Evolutionary conservation across 2,329 filamentous ascomycete species (phyloP), one percentile per base, ranked within the genome.

Genomic region (Aspergillus sp.): DNA sequence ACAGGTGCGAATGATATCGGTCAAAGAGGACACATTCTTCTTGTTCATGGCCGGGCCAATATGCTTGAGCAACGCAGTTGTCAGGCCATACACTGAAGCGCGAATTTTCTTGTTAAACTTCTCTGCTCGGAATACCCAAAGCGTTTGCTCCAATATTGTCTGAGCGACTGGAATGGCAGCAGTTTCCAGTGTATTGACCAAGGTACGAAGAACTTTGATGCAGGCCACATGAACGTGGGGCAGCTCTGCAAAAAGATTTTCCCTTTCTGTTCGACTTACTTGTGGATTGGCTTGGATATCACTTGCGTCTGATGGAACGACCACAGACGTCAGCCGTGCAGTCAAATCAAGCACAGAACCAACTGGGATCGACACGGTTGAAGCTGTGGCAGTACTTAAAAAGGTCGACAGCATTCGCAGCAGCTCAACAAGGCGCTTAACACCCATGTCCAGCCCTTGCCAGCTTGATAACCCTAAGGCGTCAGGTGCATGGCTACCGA

Each of bases 201-300:
- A 69, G 11, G 78, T 74, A 8, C 80, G 72, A 20, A 90, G 75
- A 1, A 96, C 74, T 20, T 83, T 74, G 54, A 96, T 76, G n/a
- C 85, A 83, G 13, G 89, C 86, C 13, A 86, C 75, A 68, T 97
- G 91, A 40, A 97, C 83, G 9, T 83, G 80, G 4, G 93, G 90
- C 11, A 97, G 80, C 17, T 85, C 79, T 47, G 83, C 78, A 84
- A 89, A 93, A 3, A 97, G 80, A 45, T 87, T 85, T 53, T 96
- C 91, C 60, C 88, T 88, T 74, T 97, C 93, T 50, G 96, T 90
- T 60, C 89, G 85, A 33, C 86, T 83, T 61, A 95, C 85, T 61
- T 90, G 88, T 7, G 86, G 80, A 65, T 92, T 93, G 58, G 87
- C 80, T 59, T 87, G 84, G n/a, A 85, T 77, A 24, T 69, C 59